phyloP scores from a whole-genome alignment of 176 grass and related monocot genomes.

The Paspalum vaginatum region DNA sequence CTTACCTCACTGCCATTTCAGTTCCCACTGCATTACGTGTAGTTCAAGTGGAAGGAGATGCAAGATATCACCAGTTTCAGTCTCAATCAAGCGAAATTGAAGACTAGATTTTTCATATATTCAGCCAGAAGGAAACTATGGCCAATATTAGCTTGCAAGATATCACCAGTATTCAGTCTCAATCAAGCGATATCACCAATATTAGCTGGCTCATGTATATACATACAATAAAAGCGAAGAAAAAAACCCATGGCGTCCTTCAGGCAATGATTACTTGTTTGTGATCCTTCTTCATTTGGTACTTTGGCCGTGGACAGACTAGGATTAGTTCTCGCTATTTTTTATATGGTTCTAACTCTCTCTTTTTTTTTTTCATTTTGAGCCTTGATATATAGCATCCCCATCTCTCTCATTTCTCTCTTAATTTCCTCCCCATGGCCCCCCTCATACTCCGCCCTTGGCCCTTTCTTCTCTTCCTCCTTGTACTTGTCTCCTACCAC shows the following conservation, averaged over 20 bases:
- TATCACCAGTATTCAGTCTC: too few relatives aligned
- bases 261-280: too few relatives aligned
- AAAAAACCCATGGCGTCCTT: too few relatives aligned
- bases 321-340: not conserved
- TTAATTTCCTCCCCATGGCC: slow-evolving; percentile 30
- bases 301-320: too few relatives aligned
- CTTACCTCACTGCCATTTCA: not conserved
- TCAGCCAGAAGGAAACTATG: too few relatives aligned
- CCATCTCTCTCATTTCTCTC: not conserved
- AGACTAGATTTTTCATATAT: not conserved
- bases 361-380: not conserved
- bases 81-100: not conserved
- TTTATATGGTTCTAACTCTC: not conserved
- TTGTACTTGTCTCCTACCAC: slow-evolving; percentile 30
- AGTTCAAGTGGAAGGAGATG: not conserved
- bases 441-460: slow-evolving; percentile 24
- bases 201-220: too few relatives aligned
- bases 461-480: slow-evolving; percentile 44
- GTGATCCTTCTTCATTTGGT: too few relatives aligned
- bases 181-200: too few relatives aligned
- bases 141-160: too few relatives aligned
- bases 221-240: too few relatives aligned
- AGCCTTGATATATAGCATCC: not conserved
- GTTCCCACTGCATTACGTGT: not conserved
- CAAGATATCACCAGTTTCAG: not conserved